Conservation (phyloP, 2,329 filamentous ascomycete species). For the Madurella fahalii region DNA sequence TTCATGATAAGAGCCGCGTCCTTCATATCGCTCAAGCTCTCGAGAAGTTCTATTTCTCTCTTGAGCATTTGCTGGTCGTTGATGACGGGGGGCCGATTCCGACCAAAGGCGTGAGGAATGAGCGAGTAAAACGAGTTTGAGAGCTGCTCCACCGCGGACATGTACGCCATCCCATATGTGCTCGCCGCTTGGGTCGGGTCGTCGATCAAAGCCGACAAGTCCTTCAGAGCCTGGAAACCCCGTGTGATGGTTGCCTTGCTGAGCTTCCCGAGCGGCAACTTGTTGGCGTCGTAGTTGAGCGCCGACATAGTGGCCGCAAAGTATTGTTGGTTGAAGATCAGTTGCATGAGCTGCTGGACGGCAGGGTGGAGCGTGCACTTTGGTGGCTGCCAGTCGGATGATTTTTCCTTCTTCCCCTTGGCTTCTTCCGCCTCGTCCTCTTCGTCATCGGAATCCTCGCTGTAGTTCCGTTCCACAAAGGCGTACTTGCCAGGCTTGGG, state of each 20-base stretch:
- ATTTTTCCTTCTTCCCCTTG: constrained; percentile 33
- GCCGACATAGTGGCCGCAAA: constrained; percentile 63
- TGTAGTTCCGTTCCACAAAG: constrained; percentile 76
- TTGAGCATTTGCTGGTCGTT: constrained; percentile 55
- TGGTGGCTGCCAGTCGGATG: constrained; percentile 33
- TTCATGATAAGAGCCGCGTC: constrained; percentile 76
- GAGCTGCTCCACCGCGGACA: constrained; percentile 52
- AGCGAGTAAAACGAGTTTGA: constrained; percentile 77
- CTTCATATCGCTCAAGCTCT: constrained; percentile 82
- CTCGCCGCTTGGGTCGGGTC: constrained; percentile 45
- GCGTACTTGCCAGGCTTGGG: constrained; percentile 69
- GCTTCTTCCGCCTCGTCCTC: constrained; percentile 38
- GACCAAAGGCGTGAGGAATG: constrained; percentile 79
- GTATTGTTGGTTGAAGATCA: constrained; percentile 78
- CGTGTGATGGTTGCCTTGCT: constrained; percentile 71
- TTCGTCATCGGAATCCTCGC: constrained; percentile 61
- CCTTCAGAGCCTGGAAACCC: constrained; percentile 74
- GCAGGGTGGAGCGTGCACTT: constrained; percentile 56
- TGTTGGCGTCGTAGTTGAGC: constrained; percentile 69
- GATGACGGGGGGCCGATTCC: constrained; percentile 68
- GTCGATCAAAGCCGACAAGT: constrained; percentile 64
- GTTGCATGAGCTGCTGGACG: constrained; percentile 65
- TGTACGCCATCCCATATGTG: constrained; percentile 36
- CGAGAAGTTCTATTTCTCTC: constrained; percentile 72
- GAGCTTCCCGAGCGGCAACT: constrained; percentile 79